These are phyloP conservation scores for Dictyophora rubrovolvata DNA, from an alignment of 768 basidiomycete genomes.

Conservation along the genomic window DNA sequence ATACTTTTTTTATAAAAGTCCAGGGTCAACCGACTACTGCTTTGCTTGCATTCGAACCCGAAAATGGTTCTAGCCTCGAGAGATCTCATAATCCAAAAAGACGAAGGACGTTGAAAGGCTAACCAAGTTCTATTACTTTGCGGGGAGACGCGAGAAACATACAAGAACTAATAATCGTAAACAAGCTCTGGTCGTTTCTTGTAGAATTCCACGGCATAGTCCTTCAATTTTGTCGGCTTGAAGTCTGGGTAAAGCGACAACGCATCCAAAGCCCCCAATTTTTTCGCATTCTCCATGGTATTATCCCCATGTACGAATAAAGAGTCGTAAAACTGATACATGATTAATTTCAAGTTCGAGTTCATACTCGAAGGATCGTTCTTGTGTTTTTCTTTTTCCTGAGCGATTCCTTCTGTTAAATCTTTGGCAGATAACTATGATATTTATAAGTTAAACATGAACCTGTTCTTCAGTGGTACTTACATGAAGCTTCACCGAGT, in stretches of 20 bases:
- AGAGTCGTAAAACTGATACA: neutral
- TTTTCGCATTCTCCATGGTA: slow-evolving; percentile 7
- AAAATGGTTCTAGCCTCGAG: too few species aligned
- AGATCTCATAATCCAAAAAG: too few species aligned
- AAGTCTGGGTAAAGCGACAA: slow-evolving; percentile 23
- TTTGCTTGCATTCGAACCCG: too few species aligned
- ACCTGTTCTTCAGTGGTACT: neutral
- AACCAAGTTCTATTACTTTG: too few species aligned
- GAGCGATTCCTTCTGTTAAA: neutral
- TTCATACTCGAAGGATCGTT: too few species aligned
- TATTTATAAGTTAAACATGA: too few species aligned
- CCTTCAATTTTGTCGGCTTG: slow-evolving; percentile 12
- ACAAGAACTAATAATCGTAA: too few species aligned
- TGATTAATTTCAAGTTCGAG: too few species aligned
- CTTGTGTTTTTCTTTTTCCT: neutral
- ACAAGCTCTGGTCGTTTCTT: neutral
- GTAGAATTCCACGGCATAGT: slow-evolving; percentile 19
- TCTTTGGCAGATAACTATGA: neutral
- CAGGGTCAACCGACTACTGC: too few species aligned
- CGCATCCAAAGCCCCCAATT: slow-evolving; percentile 20
- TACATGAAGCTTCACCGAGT: slow-evolving; percentile 8
- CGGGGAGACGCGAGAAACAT: too few species aligned
- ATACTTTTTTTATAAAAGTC: too few species aligned
- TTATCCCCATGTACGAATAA: neutral
- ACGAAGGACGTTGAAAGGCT: too few species aligned